Evolutionary conservation across 2,329 filamentous ascomycete genomes (phyloP).

Genomic region (Verticillium isaacii): DNA sequence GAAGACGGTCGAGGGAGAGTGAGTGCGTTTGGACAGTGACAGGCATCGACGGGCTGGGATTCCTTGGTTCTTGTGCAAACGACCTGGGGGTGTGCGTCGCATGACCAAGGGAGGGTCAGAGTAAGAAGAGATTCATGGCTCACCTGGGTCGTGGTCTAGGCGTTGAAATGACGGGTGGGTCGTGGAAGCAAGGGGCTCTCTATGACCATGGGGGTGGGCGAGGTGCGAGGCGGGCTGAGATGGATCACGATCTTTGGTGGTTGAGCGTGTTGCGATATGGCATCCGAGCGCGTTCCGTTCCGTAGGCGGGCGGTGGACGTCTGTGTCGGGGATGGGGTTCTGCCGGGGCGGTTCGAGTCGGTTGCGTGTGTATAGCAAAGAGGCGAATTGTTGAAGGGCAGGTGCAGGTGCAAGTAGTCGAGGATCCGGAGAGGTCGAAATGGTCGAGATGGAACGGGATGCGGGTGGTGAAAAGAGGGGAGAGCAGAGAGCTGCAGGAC

Average conservation of each 20-base stretch:
- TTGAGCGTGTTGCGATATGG: not conserved
- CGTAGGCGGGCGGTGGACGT: not conserved
- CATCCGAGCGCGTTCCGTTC: not conserved
- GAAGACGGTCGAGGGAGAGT: not conserved
- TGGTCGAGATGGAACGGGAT: not conserved
- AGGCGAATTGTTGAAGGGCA: not conserved
- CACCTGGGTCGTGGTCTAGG: slow-evolving; percentile 13
- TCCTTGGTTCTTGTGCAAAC: not conserved
- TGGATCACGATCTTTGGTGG: slow-evolving; percentile 4
- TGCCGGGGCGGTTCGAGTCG: not conserved
- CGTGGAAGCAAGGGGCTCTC: slow-evolving; percentile 14
- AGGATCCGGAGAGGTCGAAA: too few species aligned
- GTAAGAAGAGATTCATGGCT: slow-evolving; percentile 12
- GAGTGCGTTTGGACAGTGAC: not conserved
- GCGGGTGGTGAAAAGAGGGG: not conserved
- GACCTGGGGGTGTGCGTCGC: not conserved
- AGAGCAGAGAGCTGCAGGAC: not conserved
- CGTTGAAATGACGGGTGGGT: slow-evolving; percentile 15
- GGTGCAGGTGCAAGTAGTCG: too few species aligned
- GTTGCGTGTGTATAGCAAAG: not conserved
- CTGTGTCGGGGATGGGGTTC: not conserved
- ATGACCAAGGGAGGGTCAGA: slow-evolving; percentile 12
- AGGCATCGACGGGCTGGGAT: slow-evolving; percentile 1
- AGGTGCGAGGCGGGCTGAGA: slow-evolving; percentile 3
- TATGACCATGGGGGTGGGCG: slow-evolving; percentile 9